Conservation (phyloP, 139 green algal species). For the Bryopsis sp. region DNA sequence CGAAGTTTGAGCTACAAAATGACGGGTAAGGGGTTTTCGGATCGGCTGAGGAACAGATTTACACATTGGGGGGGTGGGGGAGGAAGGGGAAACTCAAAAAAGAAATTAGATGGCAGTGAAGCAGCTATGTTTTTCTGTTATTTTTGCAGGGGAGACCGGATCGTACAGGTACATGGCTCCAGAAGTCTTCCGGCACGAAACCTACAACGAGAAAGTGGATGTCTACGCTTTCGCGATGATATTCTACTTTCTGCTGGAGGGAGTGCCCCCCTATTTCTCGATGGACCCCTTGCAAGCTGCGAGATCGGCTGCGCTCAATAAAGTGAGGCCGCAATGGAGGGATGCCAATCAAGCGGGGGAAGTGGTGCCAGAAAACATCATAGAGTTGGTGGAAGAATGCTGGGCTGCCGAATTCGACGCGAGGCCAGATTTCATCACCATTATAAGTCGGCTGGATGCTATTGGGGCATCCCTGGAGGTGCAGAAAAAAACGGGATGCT, state of each 20-base stretch:
- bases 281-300: constrained; percentile 48
- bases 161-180: constrained; percentile 62
- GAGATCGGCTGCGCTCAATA: constrained; percentile 32
- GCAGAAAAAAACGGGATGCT: too few relatives aligned
- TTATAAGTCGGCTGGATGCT: too few relatives aligned
- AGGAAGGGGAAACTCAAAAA: too few relatives aligned
- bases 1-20: constrained; percentile 35
- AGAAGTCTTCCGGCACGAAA: constrained; percentile 60
- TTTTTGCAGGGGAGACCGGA: constrained; percentile 57
- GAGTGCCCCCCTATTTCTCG: constrained; percentile 48
- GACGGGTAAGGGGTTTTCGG: constrained; percentile 17
- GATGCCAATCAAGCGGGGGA: constrained; percentile 23
- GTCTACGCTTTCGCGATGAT: constrained; percentile 55
- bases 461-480: too few relatives aligned
- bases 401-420: too few relatives aligned
- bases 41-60: too few relatives aligned
- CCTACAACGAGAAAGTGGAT: constrained; percentile 72
- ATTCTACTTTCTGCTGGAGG: constrained; percentile 56
- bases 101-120: too few relatives aligned
- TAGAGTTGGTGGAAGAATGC: constrained; percentile 42
- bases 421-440: too few relatives aligned
- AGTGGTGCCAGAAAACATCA: constrained; percentile 35
- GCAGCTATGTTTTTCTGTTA: too few relatives aligned
- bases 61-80: too few relatives aligned
- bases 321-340: constrained; percentile 38